Evolutionary conservation across 768 basidiomycete species (phyloP), one percentile per base, ranked within the genome.

Genomic region (Phlebiopsis flavidoalba): DNA sequence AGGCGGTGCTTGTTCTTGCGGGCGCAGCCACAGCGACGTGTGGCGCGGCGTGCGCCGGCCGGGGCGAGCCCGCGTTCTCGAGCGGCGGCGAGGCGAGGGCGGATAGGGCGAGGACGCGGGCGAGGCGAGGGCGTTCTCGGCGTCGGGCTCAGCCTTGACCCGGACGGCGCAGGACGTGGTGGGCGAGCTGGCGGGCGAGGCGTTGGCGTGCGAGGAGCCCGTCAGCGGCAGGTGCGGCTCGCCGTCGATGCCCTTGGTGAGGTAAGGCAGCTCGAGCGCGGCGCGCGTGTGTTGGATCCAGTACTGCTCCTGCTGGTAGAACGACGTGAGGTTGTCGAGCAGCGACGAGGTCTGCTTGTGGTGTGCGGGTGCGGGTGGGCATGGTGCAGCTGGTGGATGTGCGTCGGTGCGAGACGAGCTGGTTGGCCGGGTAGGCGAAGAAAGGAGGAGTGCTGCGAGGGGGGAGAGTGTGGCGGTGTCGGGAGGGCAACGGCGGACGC

Each of bases 281-380:
- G 82, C 82, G 45, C 86, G 83, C 52, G 84, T 85, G 59, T 83
- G 83, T 63, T 85, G 83, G 6, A 88, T 81, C 86, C 88, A 89
- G 75, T 81, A 83, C 43, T 83, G 83, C 72, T 89, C 86, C 63
- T 83, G 80, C 68, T 87, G 83, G 70, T 89, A 90, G 66, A 85
- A 88, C 6, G 79, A 75, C 46, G 85, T 78, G 55, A 90, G 83
- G 26, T 81, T 80, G 65, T 87, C 83, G 67, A 89, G 83, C 64
- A 86, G 79, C 64, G 78, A 74, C 49, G 81, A 74, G n/a, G 87
- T 83, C 14, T 68, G 62, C 56, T 69, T 57, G 35, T 50, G 58
- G 63, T 11, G 60, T 58, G 37, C 69, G 61, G 21, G 66, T 60
- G 54, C 49, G 64, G 8, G 60, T 60, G 37, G 3, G 54, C 43